A percentile compares a stretch with the other conserved stretches of the same genome.
phyloP scores from a whole-genome alignment of 1,284 basidiomycete genomes.

The Irpex lacteus region DNA sequence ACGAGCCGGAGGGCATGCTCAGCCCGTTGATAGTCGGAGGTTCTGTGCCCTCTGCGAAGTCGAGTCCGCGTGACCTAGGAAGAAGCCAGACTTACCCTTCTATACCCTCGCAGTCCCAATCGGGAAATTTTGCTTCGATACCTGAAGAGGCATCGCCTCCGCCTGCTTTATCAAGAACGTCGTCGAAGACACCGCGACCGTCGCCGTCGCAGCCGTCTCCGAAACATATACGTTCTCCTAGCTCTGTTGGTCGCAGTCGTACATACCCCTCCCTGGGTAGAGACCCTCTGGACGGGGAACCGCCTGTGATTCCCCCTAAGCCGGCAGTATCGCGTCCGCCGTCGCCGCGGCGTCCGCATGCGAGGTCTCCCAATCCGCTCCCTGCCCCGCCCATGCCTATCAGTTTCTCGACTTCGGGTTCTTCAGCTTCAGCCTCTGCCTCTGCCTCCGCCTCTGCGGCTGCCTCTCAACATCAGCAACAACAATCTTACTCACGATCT shows the following conservation, averaged over 20 bases:
- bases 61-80: slow-evolving; percentile 28
- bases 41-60: slow-evolving; percentile 6
- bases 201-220: slow-evolving; percentile 14
- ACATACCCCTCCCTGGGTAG: slow-evolving; percentile 22
- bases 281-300: slow-evolving; percentile 11
- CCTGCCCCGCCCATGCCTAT: slow-evolving; percentile 23
- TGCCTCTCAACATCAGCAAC: not conserved
- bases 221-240: slow-evolving; percentile 16
- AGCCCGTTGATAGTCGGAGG: slow-evolving; percentile 46
- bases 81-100: slow-evolving; percentile 36
- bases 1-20: slow-evolving; percentile 55
- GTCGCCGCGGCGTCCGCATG: slow-evolving; percentile 4
- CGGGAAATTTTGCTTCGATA: slow-evolving; percentile 29
- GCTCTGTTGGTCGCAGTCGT: slow-evolving; percentile 21
- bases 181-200: slow-evolving; percentile 18
- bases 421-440: slow-evolving; percentile 11
- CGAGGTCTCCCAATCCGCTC: slow-evolving; percentile 23
- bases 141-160: slow-evolving; percentile 26
- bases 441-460: not conserved
- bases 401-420: slow-evolving; percentile 10
- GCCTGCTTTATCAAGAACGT: slow-evolving; percentile 13
- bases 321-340: slow-evolving; percentile 11
- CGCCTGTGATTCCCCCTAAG: slow-evolving; percentile 16
- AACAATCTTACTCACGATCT: not conserved
- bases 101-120: slow-evolving; percentile 11